Conservation (phyloP, 2,329 filamentous ascomycete species). For the Colletotrichum tamarilloi region DNA sequence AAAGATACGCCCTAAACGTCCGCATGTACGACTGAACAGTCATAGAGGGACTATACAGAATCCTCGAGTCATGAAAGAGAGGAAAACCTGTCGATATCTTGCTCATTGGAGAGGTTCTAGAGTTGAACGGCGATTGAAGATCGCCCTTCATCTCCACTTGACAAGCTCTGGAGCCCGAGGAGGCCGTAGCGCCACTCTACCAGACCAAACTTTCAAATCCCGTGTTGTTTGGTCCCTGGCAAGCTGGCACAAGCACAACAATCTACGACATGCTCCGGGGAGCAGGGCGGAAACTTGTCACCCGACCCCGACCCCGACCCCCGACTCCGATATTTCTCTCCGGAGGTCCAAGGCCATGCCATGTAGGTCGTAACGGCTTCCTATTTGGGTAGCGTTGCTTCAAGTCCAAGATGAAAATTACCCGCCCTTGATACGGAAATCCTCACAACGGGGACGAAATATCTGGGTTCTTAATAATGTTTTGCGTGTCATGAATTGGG, state of each 20-base stretch:
- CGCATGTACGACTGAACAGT: background rate
- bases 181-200: background rate
- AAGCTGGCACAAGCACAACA: background rate
- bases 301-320: background rate
- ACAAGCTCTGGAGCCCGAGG: background rate
- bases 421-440: background rate
- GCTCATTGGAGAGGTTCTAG: background rate
- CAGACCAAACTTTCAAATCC: constrained; percentile 19
- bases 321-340: background rate
- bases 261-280: background rate
- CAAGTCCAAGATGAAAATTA: background rate
- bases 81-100: background rate
- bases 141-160: background rate
- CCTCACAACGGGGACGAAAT: background rate
- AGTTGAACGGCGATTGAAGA: background rate
- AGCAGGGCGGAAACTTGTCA: background rate
- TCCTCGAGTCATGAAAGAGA: background rate
- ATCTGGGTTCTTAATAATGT: background rate
- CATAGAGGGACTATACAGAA: background rate
- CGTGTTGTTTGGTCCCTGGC: background rate
- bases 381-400: background rate
- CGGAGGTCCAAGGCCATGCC: background rate
- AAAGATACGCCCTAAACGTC: background rate
- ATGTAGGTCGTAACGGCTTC: background rate
- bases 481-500: background rate